These are phyloP conservation scores for Gremmenia infestans DNA, from an alignment of 2,329 filamentous ascomycete species.

Conservation along the genomic window DNA sequence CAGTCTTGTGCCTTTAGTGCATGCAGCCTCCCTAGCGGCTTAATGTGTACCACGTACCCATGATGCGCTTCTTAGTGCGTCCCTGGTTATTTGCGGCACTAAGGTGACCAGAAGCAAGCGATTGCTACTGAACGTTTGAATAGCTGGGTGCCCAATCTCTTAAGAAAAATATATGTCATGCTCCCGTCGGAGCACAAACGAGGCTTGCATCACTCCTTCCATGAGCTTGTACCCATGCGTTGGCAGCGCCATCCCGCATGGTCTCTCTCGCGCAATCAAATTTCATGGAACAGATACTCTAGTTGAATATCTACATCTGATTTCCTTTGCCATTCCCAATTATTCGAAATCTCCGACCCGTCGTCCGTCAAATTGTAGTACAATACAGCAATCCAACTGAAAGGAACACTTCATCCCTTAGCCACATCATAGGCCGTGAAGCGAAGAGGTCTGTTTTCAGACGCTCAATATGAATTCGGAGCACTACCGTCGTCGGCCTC, in stretches of 20 bases:
- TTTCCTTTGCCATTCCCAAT: slow-evolving; percentile 28
- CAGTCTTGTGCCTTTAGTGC: slow-evolving; percentile 6
- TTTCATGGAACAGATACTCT: slow-evolving; percentile 13
- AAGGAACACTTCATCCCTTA: slow-evolving; percentile 22
- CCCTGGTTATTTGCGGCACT: slow-evolving; percentile 9
- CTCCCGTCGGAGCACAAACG: slow-evolving; percentile 26
- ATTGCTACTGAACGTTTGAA: slow-evolving; percentile 24
- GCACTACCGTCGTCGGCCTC: slow-evolving; percentile 19
- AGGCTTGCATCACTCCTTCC: slow-evolving; percentile 25
- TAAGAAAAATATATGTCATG: slow-evolving; percentile 15
- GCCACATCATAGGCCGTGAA: slow-evolving; percentile 19
- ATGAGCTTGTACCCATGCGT: slow-evolving; percentile 27
- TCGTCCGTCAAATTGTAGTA: slow-evolving; percentile 20
- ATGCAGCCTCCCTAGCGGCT: slow-evolving; percentile 16
- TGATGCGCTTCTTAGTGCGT: slow-evolving; percentile 1
- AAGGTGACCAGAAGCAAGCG: slow-evolving; percentile 16
- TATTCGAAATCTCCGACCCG: slow-evolving; percentile 27
- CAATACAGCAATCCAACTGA: slow-evolving; percentile 25
- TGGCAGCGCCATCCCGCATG: slow-evolving; percentile 30
- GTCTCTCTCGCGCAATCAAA: slow-evolving; percentile 19
- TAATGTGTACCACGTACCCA: slow-evolving; percentile 1
- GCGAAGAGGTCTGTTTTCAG: slow-evolving; percentile 15
- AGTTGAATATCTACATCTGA: slow-evolving; percentile 29
- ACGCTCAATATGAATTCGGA: slow-evolving; percentile 25
- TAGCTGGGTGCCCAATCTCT: slow-evolving; percentile 9